Conservation (phyloP, 164 flowering plant species). For the Macadamia integrifolia region DNA sequence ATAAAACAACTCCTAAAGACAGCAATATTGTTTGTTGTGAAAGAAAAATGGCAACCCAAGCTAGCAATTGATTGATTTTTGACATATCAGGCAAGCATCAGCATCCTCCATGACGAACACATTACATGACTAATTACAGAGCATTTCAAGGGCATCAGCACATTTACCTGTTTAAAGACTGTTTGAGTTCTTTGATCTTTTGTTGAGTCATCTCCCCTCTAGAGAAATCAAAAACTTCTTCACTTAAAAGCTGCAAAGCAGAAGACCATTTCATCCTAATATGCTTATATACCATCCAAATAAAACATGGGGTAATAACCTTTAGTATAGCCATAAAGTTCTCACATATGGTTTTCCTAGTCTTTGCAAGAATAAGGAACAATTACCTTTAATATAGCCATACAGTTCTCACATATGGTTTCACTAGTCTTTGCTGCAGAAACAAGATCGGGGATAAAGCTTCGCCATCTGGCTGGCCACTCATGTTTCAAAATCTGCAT, state of each 20-base stretch:
- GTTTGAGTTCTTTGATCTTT: slow-evolving; percentile 94
- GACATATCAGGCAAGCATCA: no score
- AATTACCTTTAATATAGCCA: slow-evolving; percentile 84
- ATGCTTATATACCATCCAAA: neutral
- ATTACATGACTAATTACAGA: neutral
- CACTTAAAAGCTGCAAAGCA: slow-evolving; percentile 78
- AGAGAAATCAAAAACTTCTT: slow-evolving; percentile 98
- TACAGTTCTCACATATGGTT: slow-evolving; percentile 98
- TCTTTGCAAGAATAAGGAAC: slow-evolving; percentile 40
- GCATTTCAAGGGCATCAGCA: neutral
- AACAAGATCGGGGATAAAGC: slow-evolving; percentile 94
- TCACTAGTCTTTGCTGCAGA: slow-evolving; percentile 98
- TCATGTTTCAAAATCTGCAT: slow-evolving; percentile 92
- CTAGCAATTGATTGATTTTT: no score
- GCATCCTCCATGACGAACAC: neutral
- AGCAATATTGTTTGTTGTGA: no score
- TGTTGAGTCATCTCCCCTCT: slow-evolving; percentile 99
- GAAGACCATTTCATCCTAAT: neutral
- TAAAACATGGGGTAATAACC: slow-evolving; percentile 24
- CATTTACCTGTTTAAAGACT: slow-evolving; percentile 81
- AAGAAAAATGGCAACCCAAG: no score
- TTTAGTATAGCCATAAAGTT: slow-evolving; percentile 97
- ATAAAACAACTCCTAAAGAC: no score
- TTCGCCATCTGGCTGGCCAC: slow-evolving; percentile 95
- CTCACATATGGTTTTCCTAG: slow-evolving; percentile 96